phyloP scores from a whole-genome alignment of 768 basidiomycete species.

The Leccinellum albellum region DNA sequence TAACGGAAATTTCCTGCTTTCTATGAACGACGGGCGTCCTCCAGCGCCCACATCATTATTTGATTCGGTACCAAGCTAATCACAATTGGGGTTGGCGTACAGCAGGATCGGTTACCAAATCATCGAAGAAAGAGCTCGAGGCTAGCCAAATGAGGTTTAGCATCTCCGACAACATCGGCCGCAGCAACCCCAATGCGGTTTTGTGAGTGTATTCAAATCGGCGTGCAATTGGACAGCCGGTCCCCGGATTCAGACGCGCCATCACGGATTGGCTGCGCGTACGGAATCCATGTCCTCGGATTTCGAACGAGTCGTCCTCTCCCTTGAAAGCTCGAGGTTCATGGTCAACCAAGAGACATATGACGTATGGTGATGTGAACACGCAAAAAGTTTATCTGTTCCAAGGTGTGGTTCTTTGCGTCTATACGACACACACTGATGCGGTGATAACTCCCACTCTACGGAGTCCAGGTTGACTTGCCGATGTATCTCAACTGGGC shows the following conservation, averaged over 20 bases:
- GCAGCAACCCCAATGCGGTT: conserved; percentile 12
- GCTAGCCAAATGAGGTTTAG: conserved; percentile 4
- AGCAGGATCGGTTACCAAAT: background rate
- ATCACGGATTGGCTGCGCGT: background rate
- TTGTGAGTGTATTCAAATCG: background rate
- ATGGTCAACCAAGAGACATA: background rate
- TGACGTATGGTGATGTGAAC: conserved; percentile 5
- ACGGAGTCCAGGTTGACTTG: conserved; percentile 3
- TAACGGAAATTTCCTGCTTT: background rate
- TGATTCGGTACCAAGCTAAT: background rate
- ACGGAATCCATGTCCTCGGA: background rate
- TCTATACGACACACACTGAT: background rate
- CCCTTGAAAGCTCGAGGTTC: background rate
- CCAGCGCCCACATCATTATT: background rate
- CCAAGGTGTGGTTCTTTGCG: background rate
- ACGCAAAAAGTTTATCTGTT: conserved; percentile 5
- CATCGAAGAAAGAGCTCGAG: background rate
- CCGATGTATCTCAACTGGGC: conserved; percentile 5
- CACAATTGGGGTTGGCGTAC: background rate
- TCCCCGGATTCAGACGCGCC: background rate
- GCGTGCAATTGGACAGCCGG: conserved; percentile 3
- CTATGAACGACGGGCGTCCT: background rate
- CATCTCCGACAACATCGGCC: conserved; percentile 18
- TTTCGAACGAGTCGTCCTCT: background rate
- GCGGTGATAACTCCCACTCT: background rate